These are phyloP conservation scores for Pythium monospermum DNA, from an alignment of 352 stramenopile species.

Conservation along the genomic window DNA sequence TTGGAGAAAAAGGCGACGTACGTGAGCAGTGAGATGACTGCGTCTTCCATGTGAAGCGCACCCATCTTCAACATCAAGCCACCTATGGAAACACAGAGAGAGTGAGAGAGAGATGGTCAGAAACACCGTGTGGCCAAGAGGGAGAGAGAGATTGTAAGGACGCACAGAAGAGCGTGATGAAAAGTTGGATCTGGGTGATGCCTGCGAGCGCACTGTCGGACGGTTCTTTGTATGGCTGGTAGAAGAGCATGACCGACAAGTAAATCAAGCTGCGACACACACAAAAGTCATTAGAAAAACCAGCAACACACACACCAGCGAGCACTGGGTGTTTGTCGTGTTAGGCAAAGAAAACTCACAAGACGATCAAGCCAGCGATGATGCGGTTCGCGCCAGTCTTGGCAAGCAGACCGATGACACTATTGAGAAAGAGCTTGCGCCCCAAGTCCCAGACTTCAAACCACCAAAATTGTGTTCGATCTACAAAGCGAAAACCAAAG, in stretches of 20 bases:
- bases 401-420: conserved; percentile 51
- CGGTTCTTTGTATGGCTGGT: conserved; percentile 53
- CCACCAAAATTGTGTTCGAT: conserved; percentile 63
- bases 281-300: neutral
- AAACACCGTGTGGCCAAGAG: neutral
- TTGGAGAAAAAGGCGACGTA: conserved; percentile 50
- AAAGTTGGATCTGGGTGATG: conserved; percentile 70
- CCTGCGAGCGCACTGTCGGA: conserved; percentile 62
- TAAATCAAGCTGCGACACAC: conserved; percentile 48
- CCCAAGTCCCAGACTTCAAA: conserved; percentile 76
- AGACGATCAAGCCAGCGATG: conserved; percentile 59
- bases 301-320: neutral
- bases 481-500: conserved; percentile 16
- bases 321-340: no score
- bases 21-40: conserved; percentile 43
- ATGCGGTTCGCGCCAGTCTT: conserved; percentile 64
- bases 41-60: conserved; percentile 33
- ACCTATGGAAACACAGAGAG: conserved; percentile 23
- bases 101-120: neutral
- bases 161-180: conserved; percentile 75
- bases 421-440: conserved; percentile 69
- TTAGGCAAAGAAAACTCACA: conserved; percentile 31
- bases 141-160: conserved; percentile 1
- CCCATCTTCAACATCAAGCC: conserved; percentile 70
- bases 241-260: conserved; percentile 69